A percentile compares a stretch with the other conserved stretches of the same genome.
These are phyloP conservation scores for Panicum miliaceum DNA, from an alignment of 176 grass and related monocot species.

Conservation along the genomic window DNA sequence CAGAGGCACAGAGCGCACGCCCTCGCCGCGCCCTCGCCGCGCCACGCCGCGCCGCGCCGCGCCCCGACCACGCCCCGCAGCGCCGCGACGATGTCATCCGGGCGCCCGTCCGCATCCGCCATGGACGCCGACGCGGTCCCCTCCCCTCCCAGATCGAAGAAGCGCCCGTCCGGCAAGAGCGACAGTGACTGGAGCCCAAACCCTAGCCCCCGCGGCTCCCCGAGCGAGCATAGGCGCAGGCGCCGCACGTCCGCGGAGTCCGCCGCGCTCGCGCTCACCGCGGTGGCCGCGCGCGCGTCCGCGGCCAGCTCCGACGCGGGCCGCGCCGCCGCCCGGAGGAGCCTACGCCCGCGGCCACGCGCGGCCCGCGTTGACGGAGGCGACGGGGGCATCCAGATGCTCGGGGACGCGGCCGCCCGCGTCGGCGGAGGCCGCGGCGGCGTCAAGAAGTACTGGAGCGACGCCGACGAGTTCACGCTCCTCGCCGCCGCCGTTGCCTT, in stretches of 20 bases:
- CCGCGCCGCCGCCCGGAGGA: not conserved
- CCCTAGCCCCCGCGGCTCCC: constrained; percentile 41
- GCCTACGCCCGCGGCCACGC: not conserved
- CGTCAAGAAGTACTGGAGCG: constrained; percentile 58
- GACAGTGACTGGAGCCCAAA: constrained; percentile 36
- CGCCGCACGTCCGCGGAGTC: constrained; percentile 37
- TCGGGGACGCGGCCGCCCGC: constrained; percentile 30
- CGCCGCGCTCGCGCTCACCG: constrained; percentile 38
- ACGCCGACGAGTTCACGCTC: constrained; percentile 63
- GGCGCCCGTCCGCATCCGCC: constrained; percentile 33
- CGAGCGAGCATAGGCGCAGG: constrained; percentile 41
- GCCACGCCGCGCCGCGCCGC: not conserved
- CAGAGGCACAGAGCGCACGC: not conserved
- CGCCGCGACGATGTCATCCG: constrained; percentile 35
- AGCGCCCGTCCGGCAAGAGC: constrained; percentile 26
- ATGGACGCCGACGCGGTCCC: constrained; percentile 40
- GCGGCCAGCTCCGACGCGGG: constrained; percentile 1
- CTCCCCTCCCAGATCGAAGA: constrained; percentile 33
- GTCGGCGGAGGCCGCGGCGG: constrained; percentile 5
- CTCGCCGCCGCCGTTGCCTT: constrained; percentile 57
- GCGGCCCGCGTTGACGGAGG: not conserved
- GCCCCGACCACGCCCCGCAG: not conserved
- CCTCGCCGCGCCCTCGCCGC: not conserved
- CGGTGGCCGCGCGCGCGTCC: constrained; percentile 33
- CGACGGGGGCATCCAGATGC: constrained; percentile 30